Percentiles rank a stretch among this genome's conserved stretches.
These are phyloP conservation scores for Mycena leptocephala DNA, from an alignment of 768 basidiomycete species.

Conservation along the genomic window DNA sequence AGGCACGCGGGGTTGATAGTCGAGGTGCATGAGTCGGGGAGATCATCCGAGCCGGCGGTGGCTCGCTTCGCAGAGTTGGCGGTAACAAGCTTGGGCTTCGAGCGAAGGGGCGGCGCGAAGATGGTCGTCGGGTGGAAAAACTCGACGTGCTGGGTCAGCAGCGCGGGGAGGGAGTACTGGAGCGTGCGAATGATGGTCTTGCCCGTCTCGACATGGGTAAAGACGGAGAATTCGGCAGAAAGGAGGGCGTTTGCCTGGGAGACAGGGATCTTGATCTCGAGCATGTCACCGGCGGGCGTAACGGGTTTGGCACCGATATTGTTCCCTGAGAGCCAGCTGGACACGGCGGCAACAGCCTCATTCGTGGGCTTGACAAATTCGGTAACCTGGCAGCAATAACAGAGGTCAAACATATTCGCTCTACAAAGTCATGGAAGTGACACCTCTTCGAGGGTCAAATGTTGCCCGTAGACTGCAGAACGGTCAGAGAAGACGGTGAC, in stretches of 20 bases:
- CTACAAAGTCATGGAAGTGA: not conserved
- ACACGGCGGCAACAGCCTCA: conserved; percentile 49
- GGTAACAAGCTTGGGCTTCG: conserved; percentile 5
- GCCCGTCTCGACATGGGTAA: conserved; percentile 26
- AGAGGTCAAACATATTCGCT: not conserved
- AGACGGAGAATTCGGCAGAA: too few species aligned
- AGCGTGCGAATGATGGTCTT: conserved; percentile 38
- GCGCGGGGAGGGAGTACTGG: conserved; percentile 38
- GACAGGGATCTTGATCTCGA: too few species aligned
- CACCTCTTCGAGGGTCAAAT: conserved; percentile 15
- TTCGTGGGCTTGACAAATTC: conserved; percentile 53
- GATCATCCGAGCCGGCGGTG: conserved; percentile 15
- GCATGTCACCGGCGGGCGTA: too few species aligned
- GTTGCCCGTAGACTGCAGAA: conserved; percentile 14
- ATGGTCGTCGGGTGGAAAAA: too few species aligned
- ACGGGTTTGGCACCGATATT: conserved; percentile 41
- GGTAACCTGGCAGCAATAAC: conserved; percentile 45
- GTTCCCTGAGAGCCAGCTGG: conserved; percentile 53
- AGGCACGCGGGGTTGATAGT: too few species aligned
- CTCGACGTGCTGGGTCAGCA: conserved; percentile 33
- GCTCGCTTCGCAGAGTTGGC: not conserved
- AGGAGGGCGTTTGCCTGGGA: too few species aligned
- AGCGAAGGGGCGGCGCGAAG: conserved; percentile 24
- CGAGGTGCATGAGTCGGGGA: conserved; percentile 38
- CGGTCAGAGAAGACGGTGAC: not conserved